Base-by-base conservation (phyloP, 1,139 yeast species). In the Geotrichum candidum region DNA sequence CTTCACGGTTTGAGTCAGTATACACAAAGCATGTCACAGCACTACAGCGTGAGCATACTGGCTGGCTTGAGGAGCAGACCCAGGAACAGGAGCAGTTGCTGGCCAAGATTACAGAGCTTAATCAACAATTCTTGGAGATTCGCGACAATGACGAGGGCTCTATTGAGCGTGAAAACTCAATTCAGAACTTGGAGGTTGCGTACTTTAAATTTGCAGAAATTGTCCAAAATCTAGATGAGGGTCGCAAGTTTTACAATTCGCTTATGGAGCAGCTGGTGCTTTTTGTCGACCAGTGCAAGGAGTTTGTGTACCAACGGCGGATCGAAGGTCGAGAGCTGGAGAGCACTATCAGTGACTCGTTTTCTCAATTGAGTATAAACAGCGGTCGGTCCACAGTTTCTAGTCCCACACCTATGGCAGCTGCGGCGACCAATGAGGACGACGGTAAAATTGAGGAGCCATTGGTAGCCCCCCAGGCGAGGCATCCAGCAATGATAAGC, bases 231-330 rank as follows among this genome's bases (percentile, higher is more conserved):
- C 72, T 90, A 51, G 81, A 81, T 51, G 89, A 88, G 67, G 97
- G 96, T 0, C 70, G 83, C 0, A 80, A 80, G 61, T 91, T 90
- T 71, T 91, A 91, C 74, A 79, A 79, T 58, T 87, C 85, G 61
- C 82, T 90, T 64, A 76, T 82, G 38, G 75, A 74, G 1, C 83
- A 84, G 63, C 80, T 84, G 1, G 76, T 77, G 46, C 76, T 69
- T 1, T 81, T 86, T 18, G 73, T 81, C 27, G 73, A 73, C 7
- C 84, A 81, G 51, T 81, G 88, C 66, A 85, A 83, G 56, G 78
- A 77, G 22, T 87, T 77, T 70, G 80, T 87, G n/a, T 76, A 77
- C 51, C 71, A 75, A 18, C 74, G 94, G 57, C 75, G 87, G 59
- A 68, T 79, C 3, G 85, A 84, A 67, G 88, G 85, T 0, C 72